Base-by-base conservation (phyloP, 495 filamentous ascomycete species). In the Aspergillus biplanus region DNA sequence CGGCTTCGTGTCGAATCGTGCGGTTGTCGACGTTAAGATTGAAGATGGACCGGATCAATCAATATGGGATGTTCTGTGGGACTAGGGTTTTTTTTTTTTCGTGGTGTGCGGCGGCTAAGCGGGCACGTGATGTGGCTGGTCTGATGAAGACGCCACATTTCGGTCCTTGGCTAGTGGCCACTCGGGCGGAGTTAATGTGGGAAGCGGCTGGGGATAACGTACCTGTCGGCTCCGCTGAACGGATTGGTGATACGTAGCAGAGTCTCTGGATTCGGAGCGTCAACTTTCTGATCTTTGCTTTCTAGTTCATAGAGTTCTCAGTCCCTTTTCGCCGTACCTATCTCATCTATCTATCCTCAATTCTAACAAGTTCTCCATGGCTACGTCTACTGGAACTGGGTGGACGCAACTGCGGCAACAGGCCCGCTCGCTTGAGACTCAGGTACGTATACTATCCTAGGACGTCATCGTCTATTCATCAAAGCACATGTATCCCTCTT, bases 391-490 rank as follows among this genome's bases (percentile, higher is more conserved):
- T 31, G 86, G 91, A 65, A 90, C 88, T 59, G 93, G 92, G 73
- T 99, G 95, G 95, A 89, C 92, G 65, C 95, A 97, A 79, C 86
- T 99, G 58, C 90, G 95, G 66, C 92, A 97, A 76, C 95, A 98
- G 76, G 91, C 93, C 56, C 84, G 96, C 67, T 85, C 89, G 21
- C 82, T 98, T 63, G 96, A 99, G 75, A 92, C 90, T 62, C 96
- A 99, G 83, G 95, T 97, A 84, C 61, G 62, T 35, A 15, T 31
- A 57, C 55, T 56, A 58, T 11, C 39, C 11, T 11, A 7, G 11
- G 11, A 44, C 39, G 39, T 44, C 39, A 44, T 44, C 39, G 39
- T 7, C 21, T 27, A 27, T 27, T 27, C 21, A 27, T 2, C 21
- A 27, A 27, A 27, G 21, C 21, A 27, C 21, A 27, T 27, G 1